Base-by-base conservation (phyloP, 169 alveolate genomes). In the Plasmodium gallinaceum region DNA sequence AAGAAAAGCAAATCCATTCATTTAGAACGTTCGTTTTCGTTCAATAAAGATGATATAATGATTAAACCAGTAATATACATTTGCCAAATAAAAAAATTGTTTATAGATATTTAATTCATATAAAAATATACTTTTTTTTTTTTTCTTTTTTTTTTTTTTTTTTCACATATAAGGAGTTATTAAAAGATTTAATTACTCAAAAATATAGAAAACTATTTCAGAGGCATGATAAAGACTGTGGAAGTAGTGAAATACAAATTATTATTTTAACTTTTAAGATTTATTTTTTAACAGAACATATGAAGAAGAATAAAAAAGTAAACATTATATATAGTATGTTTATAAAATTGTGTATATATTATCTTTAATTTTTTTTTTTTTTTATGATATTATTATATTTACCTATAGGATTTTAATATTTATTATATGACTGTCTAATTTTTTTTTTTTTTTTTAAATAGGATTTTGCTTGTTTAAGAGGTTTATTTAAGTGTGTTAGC, bases 211-310 rank as follows among this genome's bases (percentile, higher is more conserved):
- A 57, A 62, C 37, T 83, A 42, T 83, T 83, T 42, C 86, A 83
- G 39, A 42, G 91, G 24, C 91, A 83, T 45, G 80, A 60, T 7
- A 83, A 52, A n/a, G 91, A 83, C 32, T 83, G 91, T 61, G 91
- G 91, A 14, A 83, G 91, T 69, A 83, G 91, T 26, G 91, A 83
- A 66, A 83, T 83, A 54, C 91, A 83, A 70, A 83, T 83, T 7
- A 83, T 83, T 43, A 83, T 83, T 69, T 62, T 83, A 57, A 83
- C 91, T 0, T 83, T 83, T 62, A 83, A 83, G 54, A 83, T 83
- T 20, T 83, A 20, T 26, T 83, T 83, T 48, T 52, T 83, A 5
- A 83, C 91, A 18, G 86, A 83, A 39, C 91, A 83, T 51, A 83
- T 83, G 91, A 83, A 83, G 43, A 57, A 65, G 18, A 66, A 83